Base-by-base conservation (phyloP, 2,329 filamentous ascomycete genomes). In the Calycina herbarum region DNA sequence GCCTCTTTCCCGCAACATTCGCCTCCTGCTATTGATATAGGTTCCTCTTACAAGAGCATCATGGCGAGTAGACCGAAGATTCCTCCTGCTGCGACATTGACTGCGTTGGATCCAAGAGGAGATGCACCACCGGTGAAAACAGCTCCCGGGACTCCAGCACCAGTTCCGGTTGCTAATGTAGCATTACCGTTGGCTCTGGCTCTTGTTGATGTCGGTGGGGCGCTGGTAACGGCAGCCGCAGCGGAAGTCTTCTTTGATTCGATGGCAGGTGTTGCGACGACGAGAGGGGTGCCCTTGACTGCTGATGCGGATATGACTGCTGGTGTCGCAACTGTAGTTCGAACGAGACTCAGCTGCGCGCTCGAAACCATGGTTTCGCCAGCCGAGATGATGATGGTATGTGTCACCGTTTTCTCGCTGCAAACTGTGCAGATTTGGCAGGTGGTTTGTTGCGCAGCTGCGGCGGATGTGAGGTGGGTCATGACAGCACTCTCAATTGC, bases 101-200 rank as follows among this genome's bases (percentile, higher is more conserved):
- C 20, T 27, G 48, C 20, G 20, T n/a, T 54, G 20, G 48, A 24
- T 54, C 48, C 48, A 11, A 54, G 20, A 27, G 51, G 13, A n/a
- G 51, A 17, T 6, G 63, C 62, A 29, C 56, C 63, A n/a, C 64
- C 61, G 2, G 58, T 64, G 51, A 66, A 66, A 1, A 33, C 38
- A 15, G 61, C 38, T 27, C 27, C 20, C 20, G 61, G n/a, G 6
- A 45, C 29, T 20, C 29, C 61, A 38, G 31, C 40, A 2, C 61
- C 61, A 29, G 61, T 62, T 15, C 61, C 61, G n/a, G 61, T 62
- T 33, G 45, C 48, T 40, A 15, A 11, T 5, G 38, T 40, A 1
- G 38, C 38, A 15, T 40, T 57, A 3, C 38, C 38, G 11, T 0
- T 13, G 38, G 38, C 38, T 40, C 38, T 40, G 13, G 38, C 38